These are phyloP conservation scores for Polytrichum formosum DNA, from an alignment of 225 moss, liverwort and hornwort species.

Conservation along the genomic window DNA sequence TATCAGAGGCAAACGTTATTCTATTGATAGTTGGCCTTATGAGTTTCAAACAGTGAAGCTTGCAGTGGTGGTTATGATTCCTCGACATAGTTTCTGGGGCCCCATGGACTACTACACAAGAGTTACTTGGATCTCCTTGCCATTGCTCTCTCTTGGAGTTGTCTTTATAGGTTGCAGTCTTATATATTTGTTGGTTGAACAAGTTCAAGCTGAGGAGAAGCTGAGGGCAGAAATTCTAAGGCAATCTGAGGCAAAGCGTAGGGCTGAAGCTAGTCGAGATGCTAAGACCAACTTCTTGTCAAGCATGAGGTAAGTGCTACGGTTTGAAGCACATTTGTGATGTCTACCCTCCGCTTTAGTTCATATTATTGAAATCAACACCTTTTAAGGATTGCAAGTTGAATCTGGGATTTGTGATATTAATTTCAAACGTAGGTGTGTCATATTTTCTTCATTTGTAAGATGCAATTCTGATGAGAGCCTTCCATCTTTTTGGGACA, in stretches of 20 bases:
- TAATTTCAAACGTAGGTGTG: too few relatives aligned
- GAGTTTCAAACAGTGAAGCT: constrained; percentile 47
- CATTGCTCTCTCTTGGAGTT: constrained; percentile 34
- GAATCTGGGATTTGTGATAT: too few relatives aligned
- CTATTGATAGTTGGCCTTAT: constrained; percentile 50
- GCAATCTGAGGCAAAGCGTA: constrained; percentile 43
- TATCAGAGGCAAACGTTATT: constrained; percentile 34
- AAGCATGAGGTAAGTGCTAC: constrained; percentile 53
- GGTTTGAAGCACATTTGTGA: too few relatives aligned
- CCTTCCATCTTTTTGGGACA: neutral
- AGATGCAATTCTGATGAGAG: neutral
- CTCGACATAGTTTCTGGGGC: constrained; percentile 44
- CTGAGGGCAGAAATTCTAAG: constrained; percentile 47
- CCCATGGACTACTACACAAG: constrained; percentile 37
- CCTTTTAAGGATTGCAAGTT: too few relatives aligned
- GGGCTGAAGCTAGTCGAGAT: constrained; percentile 70
- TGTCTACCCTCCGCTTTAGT: too few relatives aligned
- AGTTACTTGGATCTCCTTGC: constrained; percentile 37
- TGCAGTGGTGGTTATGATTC: constrained; percentile 54
- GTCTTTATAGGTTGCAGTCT: constrained; percentile 36
- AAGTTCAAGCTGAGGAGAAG: constrained; percentile 43
- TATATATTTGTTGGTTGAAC: constrained; percentile 43
- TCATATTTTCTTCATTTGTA: too few relatives aligned
- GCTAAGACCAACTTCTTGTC: constrained; percentile 68
- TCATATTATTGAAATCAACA: too few relatives aligned